phyloP scores from a whole-genome alignment of 2,329 filamentous ascomycete species.

The Blastomyces emzantsi region DNA sequence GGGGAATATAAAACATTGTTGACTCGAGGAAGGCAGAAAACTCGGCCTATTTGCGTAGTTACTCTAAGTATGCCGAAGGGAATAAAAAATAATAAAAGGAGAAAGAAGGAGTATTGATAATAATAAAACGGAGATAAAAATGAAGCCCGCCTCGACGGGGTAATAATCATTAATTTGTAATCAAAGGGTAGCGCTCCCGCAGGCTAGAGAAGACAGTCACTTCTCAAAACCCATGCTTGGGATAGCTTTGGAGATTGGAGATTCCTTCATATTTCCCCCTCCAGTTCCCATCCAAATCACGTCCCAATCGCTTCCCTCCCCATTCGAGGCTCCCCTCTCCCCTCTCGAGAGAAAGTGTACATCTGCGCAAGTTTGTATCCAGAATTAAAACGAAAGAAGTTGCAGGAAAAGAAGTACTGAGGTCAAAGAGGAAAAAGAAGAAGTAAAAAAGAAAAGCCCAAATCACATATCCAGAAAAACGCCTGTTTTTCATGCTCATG shows the following conservation, averaged over 20 bases:
- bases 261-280: neutral
- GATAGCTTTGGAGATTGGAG: neutral
- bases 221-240: neutral
- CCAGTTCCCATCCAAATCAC: neutral
- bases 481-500: constrained; percentile 8
- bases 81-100: no score
- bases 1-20: no score
- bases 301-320: no score
- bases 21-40: no score
- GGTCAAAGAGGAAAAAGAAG: neutral
- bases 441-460: neutral
- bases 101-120: neutral
- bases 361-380: constrained; percentile 3
- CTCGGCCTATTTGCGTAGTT: no score
- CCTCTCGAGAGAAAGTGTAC: neutral
- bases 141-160: neutral
- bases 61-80: no score
- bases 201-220: neutral
- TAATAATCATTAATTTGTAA: neutral
- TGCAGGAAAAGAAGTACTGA: neutral
- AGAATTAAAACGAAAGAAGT: neutral
- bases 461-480: constrained; percentile 5
- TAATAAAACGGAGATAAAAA: neutral
- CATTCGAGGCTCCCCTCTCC: no score
- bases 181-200: neutral